Percentiles rank a stretch among this genome's conserved stretches.
phyloP scores from a whole-genome alignment of 495 filamentous ascomycete species.

The Penicillium nucicola region DNA sequence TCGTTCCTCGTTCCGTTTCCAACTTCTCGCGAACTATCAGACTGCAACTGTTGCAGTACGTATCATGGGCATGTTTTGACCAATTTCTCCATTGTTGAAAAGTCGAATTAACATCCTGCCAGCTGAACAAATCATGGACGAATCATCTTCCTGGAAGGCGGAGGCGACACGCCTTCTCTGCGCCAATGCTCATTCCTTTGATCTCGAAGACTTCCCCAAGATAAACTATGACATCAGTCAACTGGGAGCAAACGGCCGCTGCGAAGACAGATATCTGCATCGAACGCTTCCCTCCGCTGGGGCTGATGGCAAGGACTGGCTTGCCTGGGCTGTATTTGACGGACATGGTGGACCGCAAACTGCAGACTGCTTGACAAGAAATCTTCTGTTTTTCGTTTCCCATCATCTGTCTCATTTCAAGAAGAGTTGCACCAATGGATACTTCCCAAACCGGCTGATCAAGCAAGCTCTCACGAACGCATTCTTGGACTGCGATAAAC shows the following conservation, averaged over 20 bases:
- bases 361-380: conserved; percentile 33
- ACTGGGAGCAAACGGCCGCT: conserved; percentile 42
- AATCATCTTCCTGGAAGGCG: conserved; percentile 17
- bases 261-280: conserved; percentile 48
- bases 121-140: conserved; percentile 5
- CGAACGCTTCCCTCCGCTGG: conserved; percentile 39
- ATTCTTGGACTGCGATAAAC: conserved; percentile 49
- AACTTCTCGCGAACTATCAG: no score
- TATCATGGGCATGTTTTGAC: no score
- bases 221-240: conserved; percentile 44
- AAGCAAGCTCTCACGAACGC: conserved; percentile 42
- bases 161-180: conserved; percentile 27
- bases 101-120: no score
- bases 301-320: conserved; percentile 37
- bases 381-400: conserved; percentile 40
- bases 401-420: conserved; percentile 20
- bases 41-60: no score
- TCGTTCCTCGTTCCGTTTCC: no score
- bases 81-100: no score
- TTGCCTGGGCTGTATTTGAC: conserved; percentile 49
- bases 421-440: not conserved
- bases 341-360: conserved; percentile 49
- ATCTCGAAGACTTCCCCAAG: conserved; percentile 21
- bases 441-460: conserved; percentile 30
- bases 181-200: conserved; percentile 28